phyloP scores from a whole-genome alignment of 129 eudicot genomes.

The Ambrosia artemisiifolia region DNA sequence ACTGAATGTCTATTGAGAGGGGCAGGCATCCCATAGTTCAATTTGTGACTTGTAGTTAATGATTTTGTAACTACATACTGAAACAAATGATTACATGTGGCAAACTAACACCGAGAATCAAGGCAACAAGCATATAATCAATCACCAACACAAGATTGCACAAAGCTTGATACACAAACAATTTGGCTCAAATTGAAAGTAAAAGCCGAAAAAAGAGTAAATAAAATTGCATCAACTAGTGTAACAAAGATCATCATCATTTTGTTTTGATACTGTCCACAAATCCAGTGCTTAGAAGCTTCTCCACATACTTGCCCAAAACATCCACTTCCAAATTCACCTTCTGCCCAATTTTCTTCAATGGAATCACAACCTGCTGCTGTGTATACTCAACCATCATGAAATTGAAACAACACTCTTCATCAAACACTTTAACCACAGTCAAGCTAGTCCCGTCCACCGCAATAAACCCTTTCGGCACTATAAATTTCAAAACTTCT shows the following conservation, averaged over 20 bases:
- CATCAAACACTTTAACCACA: conserved; percentile 81
- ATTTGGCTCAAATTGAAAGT: neutral
- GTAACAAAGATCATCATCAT: too few species aligned
- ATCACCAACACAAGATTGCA: too few species aligned
- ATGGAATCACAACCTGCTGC: conserved; percentile 75
- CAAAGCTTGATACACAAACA: too few species aligned
- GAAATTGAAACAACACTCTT: conserved; percentile 68
- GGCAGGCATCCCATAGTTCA: too few species aligned
- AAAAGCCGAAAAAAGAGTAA: neutral
- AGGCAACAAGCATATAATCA: too few species aligned
- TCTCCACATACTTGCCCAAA: conserved; percentile 86
- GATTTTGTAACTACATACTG: too few species aligned
- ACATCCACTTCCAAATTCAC: conserved; percentile 96
- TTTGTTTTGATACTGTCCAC: conserved; percentile 35
- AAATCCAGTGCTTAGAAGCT: conserved; percentile 70
- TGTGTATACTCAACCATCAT: conserved; percentile 94
- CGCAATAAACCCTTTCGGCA: conserved; percentile 86
- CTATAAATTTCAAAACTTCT: conserved; percentile 74
- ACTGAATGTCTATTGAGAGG: too few species aligned
- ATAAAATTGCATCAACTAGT: too few species aligned
- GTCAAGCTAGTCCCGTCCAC: conserved; percentile 96
- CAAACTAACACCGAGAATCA: too few species aligned
- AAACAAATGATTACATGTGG: too few species aligned
- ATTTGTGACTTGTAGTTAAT: too few species aligned
- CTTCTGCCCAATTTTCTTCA: conserved; percentile 82